Evolutionary conservation across 2,329 filamentous ascomycete species (phyloP).

Genomic region (Colletotrichum gigasporum): DNA sequence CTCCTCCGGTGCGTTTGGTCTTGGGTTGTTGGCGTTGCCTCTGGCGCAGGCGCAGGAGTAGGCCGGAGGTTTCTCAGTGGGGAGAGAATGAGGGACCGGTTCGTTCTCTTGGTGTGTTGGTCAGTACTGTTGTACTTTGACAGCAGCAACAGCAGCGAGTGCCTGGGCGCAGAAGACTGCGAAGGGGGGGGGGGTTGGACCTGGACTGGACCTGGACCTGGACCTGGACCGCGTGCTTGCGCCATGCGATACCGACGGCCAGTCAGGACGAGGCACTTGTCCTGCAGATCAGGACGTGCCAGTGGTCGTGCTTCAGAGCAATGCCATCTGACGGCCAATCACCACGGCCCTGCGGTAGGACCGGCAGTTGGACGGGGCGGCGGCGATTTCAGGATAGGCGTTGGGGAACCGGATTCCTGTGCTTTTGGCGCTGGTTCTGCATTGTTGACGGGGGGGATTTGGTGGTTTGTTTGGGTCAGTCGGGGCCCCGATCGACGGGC

Average conservation of each 20-base stretch:
- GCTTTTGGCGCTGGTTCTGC: neutral
- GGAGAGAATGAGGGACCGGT: too few relatives aligned
- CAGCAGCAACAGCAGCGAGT: neutral
- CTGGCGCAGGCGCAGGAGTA: neutral
- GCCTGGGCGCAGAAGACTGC: neutral
- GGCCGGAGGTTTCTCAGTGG: too few relatives aligned
- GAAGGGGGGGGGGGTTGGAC: neutral
- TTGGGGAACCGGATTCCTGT: neutral
- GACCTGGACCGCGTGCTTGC: neutral
- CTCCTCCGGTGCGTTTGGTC: too few relatives aligned
- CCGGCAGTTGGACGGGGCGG: constrained; percentile 4
- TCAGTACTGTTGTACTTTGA: too few relatives aligned
- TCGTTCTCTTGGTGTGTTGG: too few relatives aligned
- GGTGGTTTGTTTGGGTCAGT: neutral
- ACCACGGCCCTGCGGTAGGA: constrained; percentile 6
- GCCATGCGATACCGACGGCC: constrained; percentile 5
- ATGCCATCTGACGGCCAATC: constrained; percentile 25
- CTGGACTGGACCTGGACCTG: neutral
- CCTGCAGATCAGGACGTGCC: constrained; percentile 24
- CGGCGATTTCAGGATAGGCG: neutral
- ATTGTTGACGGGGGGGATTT: neutral
- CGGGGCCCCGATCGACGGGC: neutral
- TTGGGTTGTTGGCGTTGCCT: too few relatives aligned
- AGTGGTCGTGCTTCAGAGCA: constrained; percentile 11
- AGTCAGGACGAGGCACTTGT: constrained; percentile 22